phyloP scores from a whole-genome alignment of 2,329 filamentous ascomycete species.

The Alternaria consortialis region DNA sequence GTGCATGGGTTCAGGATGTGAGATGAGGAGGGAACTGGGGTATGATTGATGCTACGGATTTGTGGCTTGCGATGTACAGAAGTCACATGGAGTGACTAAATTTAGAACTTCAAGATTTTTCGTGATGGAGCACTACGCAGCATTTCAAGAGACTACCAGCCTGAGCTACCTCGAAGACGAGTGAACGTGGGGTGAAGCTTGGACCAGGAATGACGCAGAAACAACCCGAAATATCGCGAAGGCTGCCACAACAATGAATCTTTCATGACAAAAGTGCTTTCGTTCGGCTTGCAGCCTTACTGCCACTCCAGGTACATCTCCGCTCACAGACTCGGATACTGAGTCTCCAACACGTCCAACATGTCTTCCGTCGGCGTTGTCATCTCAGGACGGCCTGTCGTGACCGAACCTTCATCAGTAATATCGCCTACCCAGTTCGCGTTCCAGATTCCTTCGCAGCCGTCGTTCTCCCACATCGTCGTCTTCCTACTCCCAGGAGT shows the following conservation, averaged over 20 bases:
- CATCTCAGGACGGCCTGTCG: conserved; percentile 67
- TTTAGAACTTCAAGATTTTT: not conserved
- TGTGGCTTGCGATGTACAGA: not conserved
- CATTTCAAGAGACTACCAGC: not conserved
- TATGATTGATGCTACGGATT: not conserved
- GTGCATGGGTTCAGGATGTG: conserved; percentile 42
- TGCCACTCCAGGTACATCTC: not conserved
- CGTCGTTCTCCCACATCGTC: conserved; percentile 76
- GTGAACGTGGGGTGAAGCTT: conserved; percentile 21
- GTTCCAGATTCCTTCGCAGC: conserved; percentile 70
- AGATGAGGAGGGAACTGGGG: not conserved
- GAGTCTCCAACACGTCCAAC: not conserved
- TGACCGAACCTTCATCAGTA: conserved; percentile 62
- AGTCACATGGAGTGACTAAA: not conserved
- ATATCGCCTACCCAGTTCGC: conserved; percentile 69
- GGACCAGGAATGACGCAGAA: conserved; percentile 34
- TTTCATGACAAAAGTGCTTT: conserved; percentile 2
- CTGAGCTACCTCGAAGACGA: not conserved
- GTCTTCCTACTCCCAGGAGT: conserved; percentile 87
- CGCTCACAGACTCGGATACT: not conserved
- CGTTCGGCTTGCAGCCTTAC: conserved; percentile 9
- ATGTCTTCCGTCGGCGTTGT: conserved; percentile 68
- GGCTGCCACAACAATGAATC: not conserved
- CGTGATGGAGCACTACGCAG: not conserved
- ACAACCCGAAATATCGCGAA: conserved; percentile 31